Evolutionary conservation across 495 filamentous ascomycete genomes (phyloP), one percentile per base, ranked within the genome.

Genomic region (Penicillium psychrofluorescens): DNA sequence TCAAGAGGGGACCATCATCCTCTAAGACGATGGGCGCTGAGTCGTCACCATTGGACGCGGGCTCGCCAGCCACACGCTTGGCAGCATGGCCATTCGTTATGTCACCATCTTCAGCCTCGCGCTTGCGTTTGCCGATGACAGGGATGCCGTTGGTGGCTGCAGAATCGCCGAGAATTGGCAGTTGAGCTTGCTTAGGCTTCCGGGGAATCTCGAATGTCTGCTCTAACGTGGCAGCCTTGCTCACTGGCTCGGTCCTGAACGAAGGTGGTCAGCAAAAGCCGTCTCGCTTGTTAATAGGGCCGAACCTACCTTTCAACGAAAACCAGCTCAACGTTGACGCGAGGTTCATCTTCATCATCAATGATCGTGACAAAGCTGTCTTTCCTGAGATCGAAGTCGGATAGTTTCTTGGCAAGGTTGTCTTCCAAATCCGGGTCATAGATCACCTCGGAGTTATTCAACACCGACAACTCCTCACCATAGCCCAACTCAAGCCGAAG

Each of bases 381-480:
- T 13, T 75, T 65, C 43, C 76, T 78, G 53, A 81, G 70, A 55
- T 87, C 89, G 2, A 95, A 71, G n/a, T 95, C 85, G 13, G 62
- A 71, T 27, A 98, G 75, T 36, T 81, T 85, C 68, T 88, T 92
- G 1, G 64, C 56, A 1, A 97, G 67, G 49, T 96, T 92, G 47
- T 95, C 90, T 7, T 88, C 87, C 48, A 90, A 72, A 43, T 97
- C 92, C 0, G 80, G 79, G 54, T 96, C 92, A 55, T 94, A 99
- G 6, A 97, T 71, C 7, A 85, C 67, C 37, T 80, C 82, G n/a
- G 71, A 61, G 2, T 84, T 81, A 38, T 77, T 89, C 46, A 76
- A 80, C 44, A 98, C 70, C 10, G 79, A 82, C 31, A 96, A 76
- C 32, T 95, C 90, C 41, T 90, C 83, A 8, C 83, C 81, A 57